A percentile compares a stretch with the other conserved stretches of the same genome.
These are phyloP conservation scores for Neoascochyta sp. DNA, from an alignment of 2,329 filamentous ascomycete genomes.

Conservation along the genomic window DNA sequence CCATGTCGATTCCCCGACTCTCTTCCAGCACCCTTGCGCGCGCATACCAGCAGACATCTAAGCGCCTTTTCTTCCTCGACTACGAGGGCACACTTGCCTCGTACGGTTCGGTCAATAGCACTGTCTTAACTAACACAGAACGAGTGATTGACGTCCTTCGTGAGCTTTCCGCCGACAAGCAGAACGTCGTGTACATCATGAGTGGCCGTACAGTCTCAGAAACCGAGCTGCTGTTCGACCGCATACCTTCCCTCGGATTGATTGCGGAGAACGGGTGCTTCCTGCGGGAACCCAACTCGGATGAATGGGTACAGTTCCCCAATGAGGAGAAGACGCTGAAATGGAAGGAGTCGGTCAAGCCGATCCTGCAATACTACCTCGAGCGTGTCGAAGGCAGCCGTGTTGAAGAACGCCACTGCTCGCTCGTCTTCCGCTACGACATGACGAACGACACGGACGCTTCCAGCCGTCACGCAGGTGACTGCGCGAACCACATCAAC, in stretches of 20 bases:
- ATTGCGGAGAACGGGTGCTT: conserved; percentile 96
- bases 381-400: conserved; percentile 84
- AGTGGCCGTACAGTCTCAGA: conserved; percentile 83
- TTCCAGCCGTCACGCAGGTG: conserved; percentile 75
- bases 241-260: conserved; percentile 77
- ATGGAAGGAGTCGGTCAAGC: conserved; percentile 82
- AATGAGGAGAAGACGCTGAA: conserved; percentile 64
- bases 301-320: conserved; percentile 74
- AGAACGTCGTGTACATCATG: conserved; percentile 91
- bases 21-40: conserved; percentile 62
- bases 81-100: conserved; percentile 90
- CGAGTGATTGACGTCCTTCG: conserved; percentile 79
- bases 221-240: conserved; percentile 78
- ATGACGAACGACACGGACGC: conserved; percentile 72
- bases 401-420: conserved; percentile 89
- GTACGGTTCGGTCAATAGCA: conserved; percentile 78
- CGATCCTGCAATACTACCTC: conserved; percentile 83
- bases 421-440: conserved; percentile 85
- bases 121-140: conserved; percentile 81
- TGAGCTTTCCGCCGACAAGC: conserved; percentile 73
- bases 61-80: conserved; percentile 82
- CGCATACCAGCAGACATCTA: conserved; percentile 62
- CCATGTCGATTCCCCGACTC: conserved; percentile 80
- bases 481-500: conserved; percentile 93
- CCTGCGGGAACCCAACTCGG: conserved; percentile 63